phyloP scores from a whole-genome alignment of 1,284 basidiomycete species.

The Malassezia slooffiae region DNA sequence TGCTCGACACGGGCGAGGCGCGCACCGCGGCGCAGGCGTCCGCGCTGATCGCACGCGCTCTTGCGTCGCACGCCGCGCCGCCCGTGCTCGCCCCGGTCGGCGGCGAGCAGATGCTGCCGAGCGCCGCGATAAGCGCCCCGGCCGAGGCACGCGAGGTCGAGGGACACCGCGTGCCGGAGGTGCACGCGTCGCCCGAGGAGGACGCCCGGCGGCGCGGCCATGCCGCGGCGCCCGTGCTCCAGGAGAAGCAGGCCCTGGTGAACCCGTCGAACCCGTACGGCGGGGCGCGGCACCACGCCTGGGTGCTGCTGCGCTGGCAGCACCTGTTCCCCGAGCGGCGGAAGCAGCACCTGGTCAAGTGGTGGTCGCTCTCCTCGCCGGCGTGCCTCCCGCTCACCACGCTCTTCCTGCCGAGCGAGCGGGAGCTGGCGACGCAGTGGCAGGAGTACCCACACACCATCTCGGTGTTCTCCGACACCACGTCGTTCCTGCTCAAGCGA shows the following conservation, averaged over 20 bases:
- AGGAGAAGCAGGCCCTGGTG: slow-evolving; percentile 37
- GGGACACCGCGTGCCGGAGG: not conserved
- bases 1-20: too few species aligned
- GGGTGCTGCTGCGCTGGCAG: slow-evolving; percentile 55
- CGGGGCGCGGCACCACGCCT: too few species aligned
- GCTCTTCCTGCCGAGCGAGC: slow-evolving; percentile 50
- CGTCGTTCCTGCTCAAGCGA: slow-evolving; percentile 41
- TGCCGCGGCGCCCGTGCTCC: slow-evolving; percentile 12
- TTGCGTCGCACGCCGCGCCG: not conserved
- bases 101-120: too few species aligned
- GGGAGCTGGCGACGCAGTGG: slow-evolving; percentile 37
- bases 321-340: slow-evolving; percentile 66
- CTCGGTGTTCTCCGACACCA: slow-evolving; percentile 35
- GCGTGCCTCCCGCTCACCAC: slow-evolving; percentile 79
- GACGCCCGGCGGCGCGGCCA: slow-evolving; percentile 22
- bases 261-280: slow-evolving; percentile 45
- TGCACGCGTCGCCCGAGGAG: not conserved
- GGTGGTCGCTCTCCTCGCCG: slow-evolving; percentile 60
- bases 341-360: slow-evolving; percentile 82
- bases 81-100: too few species aligned
- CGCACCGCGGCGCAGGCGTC: not conserved
- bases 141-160: too few species aligned
- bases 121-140: too few species aligned
- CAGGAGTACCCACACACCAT: slow-evolving; percentile 43
- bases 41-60: not conserved